phyloP scores from a whole-genome alignment of 495 filamentous ascomycete genomes.

The Annulohypoxylon nitens region DNA sequence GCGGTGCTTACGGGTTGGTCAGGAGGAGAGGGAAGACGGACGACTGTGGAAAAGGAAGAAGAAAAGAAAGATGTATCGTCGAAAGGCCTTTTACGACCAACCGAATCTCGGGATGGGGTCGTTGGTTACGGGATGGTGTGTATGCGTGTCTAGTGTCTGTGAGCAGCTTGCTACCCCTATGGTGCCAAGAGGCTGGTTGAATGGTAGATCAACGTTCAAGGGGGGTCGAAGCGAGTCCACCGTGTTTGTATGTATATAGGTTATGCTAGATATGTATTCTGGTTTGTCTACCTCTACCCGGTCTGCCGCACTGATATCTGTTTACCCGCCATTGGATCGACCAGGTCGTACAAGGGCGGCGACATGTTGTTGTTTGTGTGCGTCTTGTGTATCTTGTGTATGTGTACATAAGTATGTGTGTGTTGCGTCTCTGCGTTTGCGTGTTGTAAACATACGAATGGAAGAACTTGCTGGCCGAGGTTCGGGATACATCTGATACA shows the following conservation, averaged over 20 bases:
- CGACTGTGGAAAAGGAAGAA: constrained; percentile 3
- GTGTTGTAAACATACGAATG: constrained; percentile 25
- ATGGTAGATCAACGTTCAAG: constrained; percentile 34
- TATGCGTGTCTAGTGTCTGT: constrained; percentile 13
- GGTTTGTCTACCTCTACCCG: constrained; percentile 3
- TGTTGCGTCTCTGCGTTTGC: not conserved
- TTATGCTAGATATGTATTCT: constrained; percentile 23
- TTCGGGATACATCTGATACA: constrained; percentile 26
- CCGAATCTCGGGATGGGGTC: constrained; percentile 34
- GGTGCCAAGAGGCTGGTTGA: constrained; percentile 39
- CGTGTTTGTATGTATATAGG: constrained; percentile 17
- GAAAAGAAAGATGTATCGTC: constrained; percentile 8
- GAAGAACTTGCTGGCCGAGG: constrained; percentile 23
- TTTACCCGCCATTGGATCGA: constrained; percentile 42
- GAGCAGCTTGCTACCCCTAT: constrained; percentile 29
- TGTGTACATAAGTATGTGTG: not conserved
- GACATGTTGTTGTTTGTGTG: constrained; percentile 19
- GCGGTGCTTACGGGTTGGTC: constrained; percentile 1
- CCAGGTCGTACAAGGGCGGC: constrained; percentile 30
- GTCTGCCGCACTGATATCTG: constrained; percentile 41
- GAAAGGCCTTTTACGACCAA: constrained; percentile 23
- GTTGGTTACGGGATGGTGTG: constrained; percentile 17
- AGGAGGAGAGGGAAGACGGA: not conserved
- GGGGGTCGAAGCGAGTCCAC: constrained; percentile 12
- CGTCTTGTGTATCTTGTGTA: not conserved